A percentile compares a stretch with the other conserved stretches of the same genome.
These are phyloP conservation scores for Dunaliella primolecta DNA, from an alignment of 139 green algal species.

Conservation along the genomic window DNA sequence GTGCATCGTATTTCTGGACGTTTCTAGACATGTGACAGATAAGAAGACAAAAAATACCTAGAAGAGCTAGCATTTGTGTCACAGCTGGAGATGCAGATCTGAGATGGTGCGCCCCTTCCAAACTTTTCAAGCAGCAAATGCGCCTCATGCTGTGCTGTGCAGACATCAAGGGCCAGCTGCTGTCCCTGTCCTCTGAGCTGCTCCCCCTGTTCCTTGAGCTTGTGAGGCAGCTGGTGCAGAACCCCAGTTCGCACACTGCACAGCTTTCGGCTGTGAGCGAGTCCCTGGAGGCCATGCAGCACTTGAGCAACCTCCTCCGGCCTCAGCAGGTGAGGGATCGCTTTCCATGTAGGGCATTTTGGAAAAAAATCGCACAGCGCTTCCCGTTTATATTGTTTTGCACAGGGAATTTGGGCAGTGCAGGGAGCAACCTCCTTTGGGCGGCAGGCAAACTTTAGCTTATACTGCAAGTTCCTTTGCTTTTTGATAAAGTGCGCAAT, in stretches of 20 bases:
- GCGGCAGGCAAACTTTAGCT: background rate
- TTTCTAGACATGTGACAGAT: too few relatives aligned
- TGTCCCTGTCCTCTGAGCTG: constrained; percentile 32
- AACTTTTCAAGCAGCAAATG: too few relatives aligned
- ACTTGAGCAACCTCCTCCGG: constrained; percentile 40
- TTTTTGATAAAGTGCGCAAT: background rate
- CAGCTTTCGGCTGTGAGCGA: constrained; percentile 32
- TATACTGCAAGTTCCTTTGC: background rate
- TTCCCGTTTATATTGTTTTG: background rate
- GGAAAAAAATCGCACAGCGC: background rate
- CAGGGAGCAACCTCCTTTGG: background rate
- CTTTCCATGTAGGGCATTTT: background rate
- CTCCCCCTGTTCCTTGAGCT: constrained; percentile 52
- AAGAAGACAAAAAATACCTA: too few relatives aligned
- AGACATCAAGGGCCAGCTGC: constrained; percentile 49
- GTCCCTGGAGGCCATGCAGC: constrained; percentile 41
- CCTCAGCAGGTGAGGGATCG: constrained; percentile 32
- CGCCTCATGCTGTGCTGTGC: too few relatives aligned
- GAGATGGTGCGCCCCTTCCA: too few relatives aligned
- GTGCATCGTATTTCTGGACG: too few relatives aligned
- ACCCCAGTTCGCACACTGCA: constrained; percentile 21
- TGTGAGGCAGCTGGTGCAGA: constrained; percentile 29
- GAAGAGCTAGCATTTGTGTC: background rate
- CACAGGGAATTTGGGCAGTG: background rate
- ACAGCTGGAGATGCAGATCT: background rate